phyloP scores from a whole-genome alignment of 2,329 filamentous ascomycete species.

The Magnaporthiopsis incrustans region DNA sequence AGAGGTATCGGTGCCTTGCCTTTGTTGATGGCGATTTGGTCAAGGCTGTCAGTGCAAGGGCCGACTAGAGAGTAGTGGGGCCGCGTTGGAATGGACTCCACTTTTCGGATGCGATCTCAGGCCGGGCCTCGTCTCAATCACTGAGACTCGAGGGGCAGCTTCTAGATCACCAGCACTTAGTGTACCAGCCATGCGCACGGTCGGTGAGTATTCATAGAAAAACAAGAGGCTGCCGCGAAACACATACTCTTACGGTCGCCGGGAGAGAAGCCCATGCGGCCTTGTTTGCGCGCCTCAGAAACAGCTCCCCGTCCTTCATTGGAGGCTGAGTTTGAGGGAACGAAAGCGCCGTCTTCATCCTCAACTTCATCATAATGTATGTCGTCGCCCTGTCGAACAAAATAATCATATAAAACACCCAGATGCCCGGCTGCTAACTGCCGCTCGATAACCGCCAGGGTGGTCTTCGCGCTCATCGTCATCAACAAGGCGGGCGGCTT shows the following conservation, averaged over 20 bases:
- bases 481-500: constrained; percentile 98
- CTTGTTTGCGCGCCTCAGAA: neutral
- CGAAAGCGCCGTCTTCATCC: neutral
- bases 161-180: neutral
- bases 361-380: neutral
- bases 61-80: neutral
- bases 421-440: neutral
- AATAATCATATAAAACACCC: neutral
- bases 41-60: neutral
- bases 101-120: no score
- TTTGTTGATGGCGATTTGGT: neutral
- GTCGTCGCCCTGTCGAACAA: no score
- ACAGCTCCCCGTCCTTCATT: neutral
- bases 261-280: neutral
- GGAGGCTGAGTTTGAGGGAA: neutral
- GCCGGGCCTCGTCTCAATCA: no score
- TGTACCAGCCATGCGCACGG: neutral
- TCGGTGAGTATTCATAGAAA: neutral
- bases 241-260: neutral
- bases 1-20: neutral
- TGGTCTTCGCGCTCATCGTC: constrained; percentile 89
- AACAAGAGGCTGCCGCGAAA: neutral
- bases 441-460: constrained; percentile 45
- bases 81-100: neutral
- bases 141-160: no score